These are phyloP conservation scores for Glycine tomentella DNA, from an alignment of 306 rosid species.

Conservation along the genomic window DNA sequence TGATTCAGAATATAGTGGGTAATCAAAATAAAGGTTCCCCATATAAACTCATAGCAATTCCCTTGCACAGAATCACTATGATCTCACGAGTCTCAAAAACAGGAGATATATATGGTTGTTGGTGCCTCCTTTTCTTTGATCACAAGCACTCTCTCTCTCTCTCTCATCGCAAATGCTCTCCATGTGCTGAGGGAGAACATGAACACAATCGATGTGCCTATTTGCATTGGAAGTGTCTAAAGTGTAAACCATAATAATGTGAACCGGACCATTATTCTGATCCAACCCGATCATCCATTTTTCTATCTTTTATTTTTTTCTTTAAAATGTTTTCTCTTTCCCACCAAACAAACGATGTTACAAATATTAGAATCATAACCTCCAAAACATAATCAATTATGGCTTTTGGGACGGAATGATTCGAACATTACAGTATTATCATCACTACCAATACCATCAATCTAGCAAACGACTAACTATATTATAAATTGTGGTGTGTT, in stretches of 20 bases:
- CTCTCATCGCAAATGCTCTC: background rate
- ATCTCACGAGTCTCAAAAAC: slow-evolving; percentile 40
- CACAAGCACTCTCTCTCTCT: background rate
- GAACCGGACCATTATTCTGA: slow-evolving; percentile 10
- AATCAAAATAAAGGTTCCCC: background rate
- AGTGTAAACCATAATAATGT: slow-evolving; percentile 1
- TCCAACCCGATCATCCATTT: background rate
- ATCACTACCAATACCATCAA: background rate
- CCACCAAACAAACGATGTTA: background rate
- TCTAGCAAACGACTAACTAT: background rate
- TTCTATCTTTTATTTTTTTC: background rate
- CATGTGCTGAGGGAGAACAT: slow-evolving; percentile 48
- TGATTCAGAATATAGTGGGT: background rate
- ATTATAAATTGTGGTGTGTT: background rate
- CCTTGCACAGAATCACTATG: slow-evolving; percentile 10
- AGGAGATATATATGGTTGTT: slow-evolving; percentile 25
- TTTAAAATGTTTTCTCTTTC: background rate
- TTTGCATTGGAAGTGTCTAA: slow-evolving; percentile 4
- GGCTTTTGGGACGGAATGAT: background rate
- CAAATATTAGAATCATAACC: background rate
- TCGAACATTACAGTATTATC: background rate
- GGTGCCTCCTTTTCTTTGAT: background rate
- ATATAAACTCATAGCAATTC: background rate
- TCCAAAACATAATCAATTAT: background rate
- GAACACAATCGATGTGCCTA: background rate